Evolutionary conservation across 805 yeast species (phyloP).

Genomic region (Ogataea zsoltii): DNA sequence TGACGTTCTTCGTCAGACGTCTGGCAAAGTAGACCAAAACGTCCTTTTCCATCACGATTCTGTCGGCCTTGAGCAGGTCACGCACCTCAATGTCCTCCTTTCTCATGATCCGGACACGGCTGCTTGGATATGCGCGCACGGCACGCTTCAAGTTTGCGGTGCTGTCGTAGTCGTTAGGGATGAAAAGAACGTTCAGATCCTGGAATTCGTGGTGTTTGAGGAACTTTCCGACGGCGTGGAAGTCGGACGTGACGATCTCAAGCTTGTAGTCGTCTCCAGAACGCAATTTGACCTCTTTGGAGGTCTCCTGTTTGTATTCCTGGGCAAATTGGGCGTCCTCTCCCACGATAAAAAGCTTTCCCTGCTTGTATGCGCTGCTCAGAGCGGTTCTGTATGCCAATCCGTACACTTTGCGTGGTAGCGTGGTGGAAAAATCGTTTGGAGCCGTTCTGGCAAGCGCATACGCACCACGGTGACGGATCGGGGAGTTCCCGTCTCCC

Average conservation of each 20-base stretch:
- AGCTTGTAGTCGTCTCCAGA: conserved; percentile 31
- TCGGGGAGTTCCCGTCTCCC: conserved; percentile 95
- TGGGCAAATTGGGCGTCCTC: conserved; percentile 28
- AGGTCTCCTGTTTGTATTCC: conserved; percentile 6
- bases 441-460: conserved; percentile 92
- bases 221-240: conserved; percentile 37
- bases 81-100: conserved; percentile 82
- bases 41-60: conserved; percentile 67
- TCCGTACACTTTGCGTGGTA: conserved; percentile 73
- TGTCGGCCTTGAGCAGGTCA: conserved; percentile 77
- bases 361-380: conserved; percentile 75
- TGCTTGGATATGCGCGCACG: conserved; percentile 48
- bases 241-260: conserved; percentile 31
- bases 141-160: conserved; percentile 60
- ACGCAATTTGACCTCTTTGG: conserved; percentile 12
- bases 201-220: conserved; percentile 49
- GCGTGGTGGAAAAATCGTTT: conserved; percentile 77
- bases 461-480: conserved; percentile 82
- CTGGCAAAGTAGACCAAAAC: conserved; percentile 63
- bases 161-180: conserved; percentile 49
- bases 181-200: conserved; percentile 61
- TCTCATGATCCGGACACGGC: conserved; percentile 62
- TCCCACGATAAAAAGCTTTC: conserved; percentile 74
- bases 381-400: conserved; percentile 80
- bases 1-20: conserved; percentile 23